A percentile compares a stretch with the other conserved stretches of the same genome.
These are phyloP conservation scores for Pseudogymnoascus sp. DNA, from an alignment of 2,329 filamentous ascomycete genomes.

Conservation along the genomic window DNA sequence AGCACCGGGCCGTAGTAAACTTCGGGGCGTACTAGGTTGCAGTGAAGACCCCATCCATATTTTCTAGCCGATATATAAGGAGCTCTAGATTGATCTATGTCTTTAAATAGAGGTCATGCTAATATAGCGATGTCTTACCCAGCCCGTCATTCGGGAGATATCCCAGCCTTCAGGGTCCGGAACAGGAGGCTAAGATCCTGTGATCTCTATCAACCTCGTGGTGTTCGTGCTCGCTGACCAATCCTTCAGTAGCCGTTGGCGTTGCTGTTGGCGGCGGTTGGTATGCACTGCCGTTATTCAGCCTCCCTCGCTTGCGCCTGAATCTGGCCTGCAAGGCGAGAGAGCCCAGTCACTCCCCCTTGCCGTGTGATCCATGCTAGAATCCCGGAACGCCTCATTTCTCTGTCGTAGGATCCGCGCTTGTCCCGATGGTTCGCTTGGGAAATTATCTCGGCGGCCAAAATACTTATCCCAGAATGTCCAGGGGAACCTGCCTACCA, in stretches of 20 bases:
- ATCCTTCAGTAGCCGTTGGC: background rate
- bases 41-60: background rate
- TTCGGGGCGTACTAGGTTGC: background rate
- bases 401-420: background rate
- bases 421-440: background rate
- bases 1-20: background rate
- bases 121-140: background rate
- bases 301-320: background rate
- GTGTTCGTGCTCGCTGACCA: background rate
- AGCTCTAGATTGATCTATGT: background rate
- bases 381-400: background rate
- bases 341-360: background rate
- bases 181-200: background rate
- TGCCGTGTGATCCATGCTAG: background rate
- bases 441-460: background rate
- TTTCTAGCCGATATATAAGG: background rate
- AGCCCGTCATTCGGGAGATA: background rate
- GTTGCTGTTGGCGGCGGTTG: background rate
- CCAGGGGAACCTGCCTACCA: background rate
- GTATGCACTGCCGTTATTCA: background rate
- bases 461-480: background rate
- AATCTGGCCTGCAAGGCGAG: background rate
- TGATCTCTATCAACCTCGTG: background rate
- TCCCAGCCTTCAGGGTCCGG: slow-evolving; percentile 1
- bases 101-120: slow-evolving; percentile 2